phyloP scores from a whole-genome alignment of 2,329 filamentous ascomycete genomes.

The Fusarium compactum region DNA sequence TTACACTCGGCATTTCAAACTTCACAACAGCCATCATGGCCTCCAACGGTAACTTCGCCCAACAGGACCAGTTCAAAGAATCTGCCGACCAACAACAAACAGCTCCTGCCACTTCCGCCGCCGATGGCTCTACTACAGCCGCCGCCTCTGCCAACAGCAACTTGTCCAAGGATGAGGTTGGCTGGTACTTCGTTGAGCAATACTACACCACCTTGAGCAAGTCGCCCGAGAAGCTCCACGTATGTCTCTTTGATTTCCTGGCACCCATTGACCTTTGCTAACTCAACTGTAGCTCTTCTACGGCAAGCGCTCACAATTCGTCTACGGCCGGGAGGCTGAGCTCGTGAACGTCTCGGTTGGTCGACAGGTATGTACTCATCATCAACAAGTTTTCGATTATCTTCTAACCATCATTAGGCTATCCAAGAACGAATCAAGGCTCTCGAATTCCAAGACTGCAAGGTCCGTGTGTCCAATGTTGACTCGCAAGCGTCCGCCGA shows the following conservation, averaged over 20 bases:
- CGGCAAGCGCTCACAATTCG: conserved; percentile 94
- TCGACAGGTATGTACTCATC: conserved; percentile 71
- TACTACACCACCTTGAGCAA: conserved; percentile 99
- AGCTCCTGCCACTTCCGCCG: conserved; percentile 51
- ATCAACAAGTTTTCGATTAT: background rate
- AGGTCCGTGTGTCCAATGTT: conserved; percentile 97
- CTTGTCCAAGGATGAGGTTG: conserved; percentile 89
- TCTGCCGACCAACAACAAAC: conserved; percentile 54
- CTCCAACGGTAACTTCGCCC: conserved; percentile 67
- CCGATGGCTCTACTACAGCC: conserved; percentile 46
- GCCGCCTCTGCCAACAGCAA: conserved; percentile 57
- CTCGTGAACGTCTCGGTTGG: conserved; percentile 88
- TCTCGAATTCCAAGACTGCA: conserved; percentile 96
- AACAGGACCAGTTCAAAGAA: conserved; percentile 58
- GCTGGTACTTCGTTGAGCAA: conserved; percentile 99
- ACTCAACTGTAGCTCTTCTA: conserved; percentile 79
- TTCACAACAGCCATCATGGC: conserved; percentile 59
- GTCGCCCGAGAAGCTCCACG: conserved; percentile 90
- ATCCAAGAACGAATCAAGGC: conserved; percentile 96
- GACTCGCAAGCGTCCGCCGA: conserved; percentile 93
- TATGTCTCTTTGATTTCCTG: conserved; percentile 54
- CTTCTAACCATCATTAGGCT: conserved; percentile 64
- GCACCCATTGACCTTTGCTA: conserved; percentile 6
- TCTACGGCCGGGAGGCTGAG: conserved; percentile 91
- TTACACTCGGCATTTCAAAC: conserved; percentile 26